A percentile compares a stretch with the other conserved stretches of the same genome.
Evolutionary conservation across 805 yeast genomes (phyloP).

Genomic region (Wickerhamomyces bovis): DNA sequence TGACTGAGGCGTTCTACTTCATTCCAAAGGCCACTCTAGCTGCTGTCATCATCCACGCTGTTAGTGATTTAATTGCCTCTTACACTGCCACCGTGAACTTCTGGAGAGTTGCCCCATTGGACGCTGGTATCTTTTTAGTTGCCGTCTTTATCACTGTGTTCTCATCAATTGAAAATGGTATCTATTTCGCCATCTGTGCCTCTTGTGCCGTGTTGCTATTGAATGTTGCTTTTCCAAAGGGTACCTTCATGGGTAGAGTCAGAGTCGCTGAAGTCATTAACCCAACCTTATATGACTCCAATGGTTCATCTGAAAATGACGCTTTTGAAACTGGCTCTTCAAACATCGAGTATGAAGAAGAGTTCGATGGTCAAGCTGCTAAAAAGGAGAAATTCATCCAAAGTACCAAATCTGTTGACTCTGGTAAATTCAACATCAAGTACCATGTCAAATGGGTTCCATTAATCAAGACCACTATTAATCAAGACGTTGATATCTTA

Average conservation of each 20-base stretch:
- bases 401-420: not conserved
- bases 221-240: conserved; percentile 74
- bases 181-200: conserved; percentile 85
- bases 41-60: conserved; percentile 92
- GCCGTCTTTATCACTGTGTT: conserved; percentile 23
- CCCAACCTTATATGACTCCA: conserved; percentile 39
- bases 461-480: conserved; percentile 39
- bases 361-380: not conserved
- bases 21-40: conserved; percentile 85
- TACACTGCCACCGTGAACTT: conserved; percentile 60
- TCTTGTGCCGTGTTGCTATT: conserved; percentile 69
- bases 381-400: not conserved
- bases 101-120: conserved; percentile 62
- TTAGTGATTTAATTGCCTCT: conserved; percentile 72
- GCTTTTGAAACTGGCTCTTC: conserved; percentile 4
- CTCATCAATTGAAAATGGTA: conserved; percentile 73
- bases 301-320: conserved; percentile 7
- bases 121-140: conserved; percentile 18
- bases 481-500: conserved; percentile 48
- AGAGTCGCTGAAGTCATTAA: conserved; percentile 65
- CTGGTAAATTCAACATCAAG: conserved; percentile 20
- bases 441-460: conserved; percentile 71
- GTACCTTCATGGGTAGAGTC: conserved; percentile 76
- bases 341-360: conserved; percentile 14
- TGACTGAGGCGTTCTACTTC: conserved; percentile 78